phyloP scores from a whole-genome alignment of 805 yeast genomes.

The Hanseniaspora jakobsenii region DNA sequence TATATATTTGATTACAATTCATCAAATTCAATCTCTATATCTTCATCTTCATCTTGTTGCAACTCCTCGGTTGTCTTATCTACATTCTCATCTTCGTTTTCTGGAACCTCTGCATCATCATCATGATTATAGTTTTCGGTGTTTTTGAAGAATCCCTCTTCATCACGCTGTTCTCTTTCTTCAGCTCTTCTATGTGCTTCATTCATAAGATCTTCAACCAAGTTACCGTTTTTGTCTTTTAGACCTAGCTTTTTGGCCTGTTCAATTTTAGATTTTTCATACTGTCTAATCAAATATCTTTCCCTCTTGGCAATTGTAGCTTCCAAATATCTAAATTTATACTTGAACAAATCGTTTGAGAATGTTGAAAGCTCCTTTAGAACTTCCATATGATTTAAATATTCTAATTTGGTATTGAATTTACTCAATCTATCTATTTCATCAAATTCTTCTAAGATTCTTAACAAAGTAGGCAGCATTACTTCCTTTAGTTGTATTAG shows the following conservation, averaged over 20 bases:
- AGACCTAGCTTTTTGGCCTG: slow-evolving; percentile 17
- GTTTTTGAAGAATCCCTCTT: slow-evolving; percentile 13
- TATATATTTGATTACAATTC: slow-evolving; percentile 15
- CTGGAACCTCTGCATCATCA: background rate
- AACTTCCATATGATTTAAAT: background rate
- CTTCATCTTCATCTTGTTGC: background rate
- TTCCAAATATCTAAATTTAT: slow-evolving; percentile 15
- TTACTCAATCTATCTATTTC: slow-evolving; percentile 1
- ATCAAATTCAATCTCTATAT: slow-evolving; percentile 14
- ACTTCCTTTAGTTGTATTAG: background rate
- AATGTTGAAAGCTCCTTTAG: background rate
- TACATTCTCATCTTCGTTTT: background rate
- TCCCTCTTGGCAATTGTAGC: slow-evolving; percentile 24
- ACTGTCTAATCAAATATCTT: slow-evolving; percentile 23
- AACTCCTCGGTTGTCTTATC: background rate
- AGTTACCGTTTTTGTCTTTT: slow-evolving; percentile 12
- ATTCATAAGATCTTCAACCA: slow-evolving; percentile 12
- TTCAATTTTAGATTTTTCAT: slow-evolving; percentile 24
- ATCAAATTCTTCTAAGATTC: slow-evolving; percentile 8
- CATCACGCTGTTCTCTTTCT: slow-evolving; percentile 18
- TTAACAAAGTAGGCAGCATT: background rate
- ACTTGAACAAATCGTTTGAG: slow-evolving; percentile 5
- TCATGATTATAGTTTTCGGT: slow-evolving; percentile 5
- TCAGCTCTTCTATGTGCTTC: slow-evolving; percentile 24
- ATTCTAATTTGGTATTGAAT: slow-evolving; percentile 7